Base-by-base conservation (phyloP, 768 basidiomycete species). In the Pulveroboletus sp. region DNA sequence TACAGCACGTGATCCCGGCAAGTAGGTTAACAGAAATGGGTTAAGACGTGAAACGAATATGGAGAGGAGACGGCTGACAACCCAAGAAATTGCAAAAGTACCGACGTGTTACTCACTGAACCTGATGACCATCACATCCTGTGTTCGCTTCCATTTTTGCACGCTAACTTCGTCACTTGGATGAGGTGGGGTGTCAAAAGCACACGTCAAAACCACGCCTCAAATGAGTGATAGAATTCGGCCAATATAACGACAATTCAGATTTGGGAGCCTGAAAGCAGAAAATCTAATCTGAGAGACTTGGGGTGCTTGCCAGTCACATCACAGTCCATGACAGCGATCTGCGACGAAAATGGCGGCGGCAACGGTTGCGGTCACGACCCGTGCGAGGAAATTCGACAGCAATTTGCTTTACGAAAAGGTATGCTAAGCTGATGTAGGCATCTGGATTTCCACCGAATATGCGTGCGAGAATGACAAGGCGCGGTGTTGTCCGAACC, bases 1-100 rank as follows among this genome's bases (percentile, higher is more conserved):
- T 53, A 47, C 9, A 9, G 46, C 61, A 59, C 50, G 61, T 59
- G 61, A 63, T 59, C n/a, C 49, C 61, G 63, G 61, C 60, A 65
- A 63, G 57, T 54, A 62, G 46, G 61, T 43, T 40, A 43, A 41
- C 21, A 44, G 43, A 56, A 62, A 21, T 59, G 54, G 57, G 54
- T 50, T 46, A 31, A 30, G 46, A 54, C 42, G 49, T 62, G 60
- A 62, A 62, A 64, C 62, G 59, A 39, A 55, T 54, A 63, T 63
- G 21, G 21, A 21, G 21, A 4, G 60, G 61, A 63, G 55, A 50
- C 49, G 7, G 28, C 21, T 49, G 57, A 50, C 61, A 63, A 47
- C 31, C 46, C 32, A 51, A 28, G 39, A 46, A 26, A 54, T 50
- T 31, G 36, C 24, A 47, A 51, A 57, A 52, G 30, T 14, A 43